Percentiles rank a stretch among this genome's conserved stretches.
Evolutionary conservation across 2,329 filamentous ascomycete species (phyloP).

Genomic region (Diplodia intermedia): DNA sequence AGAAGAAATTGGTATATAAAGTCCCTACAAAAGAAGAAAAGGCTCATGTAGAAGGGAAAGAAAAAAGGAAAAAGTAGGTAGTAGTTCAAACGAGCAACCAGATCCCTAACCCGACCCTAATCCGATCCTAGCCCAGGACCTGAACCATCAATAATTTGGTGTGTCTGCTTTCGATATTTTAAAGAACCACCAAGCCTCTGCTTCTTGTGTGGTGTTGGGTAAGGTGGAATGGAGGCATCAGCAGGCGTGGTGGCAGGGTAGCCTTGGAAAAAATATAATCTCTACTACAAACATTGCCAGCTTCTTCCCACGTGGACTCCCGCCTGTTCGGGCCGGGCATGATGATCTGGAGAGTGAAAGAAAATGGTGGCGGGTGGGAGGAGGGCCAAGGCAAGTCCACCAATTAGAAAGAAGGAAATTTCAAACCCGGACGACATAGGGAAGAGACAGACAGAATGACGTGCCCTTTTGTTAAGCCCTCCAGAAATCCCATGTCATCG

Average conservation of each 20-base stretch:
- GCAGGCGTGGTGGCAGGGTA: background rate
- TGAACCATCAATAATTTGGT: background rate
- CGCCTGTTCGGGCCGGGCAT: background rate
- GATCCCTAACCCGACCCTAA: background rate
- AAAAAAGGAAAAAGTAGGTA: background rate
- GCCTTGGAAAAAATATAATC: constrained; percentile 13
- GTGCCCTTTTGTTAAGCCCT: constrained; percentile 13
- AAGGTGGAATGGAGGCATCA: background rate
- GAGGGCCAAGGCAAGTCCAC: constrained; percentile 17
- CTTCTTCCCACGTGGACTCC: background rate
- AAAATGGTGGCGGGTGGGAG: constrained; percentile 8
- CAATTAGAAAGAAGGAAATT: constrained; percentile 14
- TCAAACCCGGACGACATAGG: constrained; percentile 15
- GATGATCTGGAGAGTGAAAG: background rate
- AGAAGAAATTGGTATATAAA: constrained; percentile 28
- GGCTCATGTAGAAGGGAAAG: background rate
- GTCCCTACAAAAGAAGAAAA: constrained; percentile 10
- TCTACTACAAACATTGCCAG: constrained; percentile 24
- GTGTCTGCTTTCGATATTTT: constrained; percentile 3
- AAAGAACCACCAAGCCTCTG: background rate
- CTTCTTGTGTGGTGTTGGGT: background rate
- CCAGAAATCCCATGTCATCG: constrained; percentile 8
- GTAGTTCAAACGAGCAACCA: background rate
- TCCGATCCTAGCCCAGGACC: background rate
- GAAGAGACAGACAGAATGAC: constrained; percentile 28